Conservation (phyloP, 1,284 basidiomycete species). For the Ustilago lituana region DNA sequence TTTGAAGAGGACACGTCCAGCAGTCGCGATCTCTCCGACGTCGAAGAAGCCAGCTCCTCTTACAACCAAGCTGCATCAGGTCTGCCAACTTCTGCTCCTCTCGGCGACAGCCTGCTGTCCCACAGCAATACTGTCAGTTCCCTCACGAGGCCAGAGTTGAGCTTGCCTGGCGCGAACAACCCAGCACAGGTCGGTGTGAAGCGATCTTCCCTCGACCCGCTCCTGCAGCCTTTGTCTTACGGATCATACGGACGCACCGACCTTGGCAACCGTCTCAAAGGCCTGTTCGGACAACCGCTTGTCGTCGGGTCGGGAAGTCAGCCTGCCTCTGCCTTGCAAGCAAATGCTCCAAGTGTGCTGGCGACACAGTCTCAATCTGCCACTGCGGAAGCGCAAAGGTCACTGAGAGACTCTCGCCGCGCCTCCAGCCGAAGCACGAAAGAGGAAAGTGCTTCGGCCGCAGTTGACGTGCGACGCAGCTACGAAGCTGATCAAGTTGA, state of each 20-base stretch:
- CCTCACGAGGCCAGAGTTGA: neutral
- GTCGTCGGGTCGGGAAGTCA: slow-evolving; percentile 8
- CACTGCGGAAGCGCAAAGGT: neutral
- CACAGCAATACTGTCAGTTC: neutral
- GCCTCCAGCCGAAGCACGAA: neutral
- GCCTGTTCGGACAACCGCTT: slow-evolving; percentile 45
- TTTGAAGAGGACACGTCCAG: slow-evolving; percentile 49
- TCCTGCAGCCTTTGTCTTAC: neutral
- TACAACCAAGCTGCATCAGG: neutral
- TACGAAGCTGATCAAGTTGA: too few relatives aligned
- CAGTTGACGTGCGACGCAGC: neutral
- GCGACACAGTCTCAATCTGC: neutral
- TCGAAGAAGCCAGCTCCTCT: neutral
- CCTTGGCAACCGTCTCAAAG: slow-evolving; percentile 36
- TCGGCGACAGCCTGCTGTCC: neutral
- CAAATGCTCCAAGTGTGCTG: neutral
- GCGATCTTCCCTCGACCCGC: too few relatives aligned
- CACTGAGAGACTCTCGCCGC: slow-evolving; percentile 1
- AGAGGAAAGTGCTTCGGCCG: neutral
- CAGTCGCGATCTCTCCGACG: slow-evolving; percentile 40
- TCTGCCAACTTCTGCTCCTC: neutral
- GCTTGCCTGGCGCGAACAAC: too few relatives aligned
- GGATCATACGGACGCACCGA: slow-evolving; percentile 25
- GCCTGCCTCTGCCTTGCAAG: neutral
- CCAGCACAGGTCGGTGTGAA: too few relatives aligned